These are phyloP conservation scores for Jacaranda copaia DNA, from an alignment of 257 asterid genomes.

Conservation along the genomic window DNA sequence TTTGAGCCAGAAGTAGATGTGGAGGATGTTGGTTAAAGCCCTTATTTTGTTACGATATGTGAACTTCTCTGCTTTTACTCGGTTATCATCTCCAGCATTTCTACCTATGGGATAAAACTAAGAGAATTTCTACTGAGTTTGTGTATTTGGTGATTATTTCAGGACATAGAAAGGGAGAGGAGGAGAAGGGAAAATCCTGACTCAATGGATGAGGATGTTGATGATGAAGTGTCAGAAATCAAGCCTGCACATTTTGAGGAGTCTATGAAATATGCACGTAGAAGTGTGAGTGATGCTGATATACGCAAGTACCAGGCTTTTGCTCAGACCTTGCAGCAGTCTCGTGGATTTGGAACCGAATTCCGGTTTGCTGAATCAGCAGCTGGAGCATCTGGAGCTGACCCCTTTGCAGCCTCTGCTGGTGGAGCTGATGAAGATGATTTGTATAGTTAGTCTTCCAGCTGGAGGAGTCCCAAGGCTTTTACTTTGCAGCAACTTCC, in stretches of 20 bases:
- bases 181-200: slow-evolving; percentile 57
- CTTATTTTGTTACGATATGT: neutral
- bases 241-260: slow-evolving; percentile 69
- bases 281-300: slow-evolving; percentile 71
- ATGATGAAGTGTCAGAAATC: slow-evolving; percentile 65
- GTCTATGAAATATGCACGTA: slow-evolving; percentile 69
- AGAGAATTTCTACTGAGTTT: neutral
- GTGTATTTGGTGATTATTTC: neutral
- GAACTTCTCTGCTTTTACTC: neutral
- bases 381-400: slow-evolving; percentile 42
- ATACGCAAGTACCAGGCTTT: slow-evolving; percentile 70
- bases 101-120: too few species aligned
- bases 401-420: slow-evolving; percentile 55
- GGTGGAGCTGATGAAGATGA: slow-evolving; percentile 64
- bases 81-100: neutral
- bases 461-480: neutral
- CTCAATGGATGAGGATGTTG: slow-evolving; percentile 62
- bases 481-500: neutral
- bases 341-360: slow-evolving; percentile 64
- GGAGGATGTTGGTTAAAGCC: neutral
- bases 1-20: too few species aligned
- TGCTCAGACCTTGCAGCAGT: slow-evolving; percentile 75
- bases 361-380: slow-evolving; percentile 59
- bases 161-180: slow-evolving; percentile 69
- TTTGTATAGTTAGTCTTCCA: slow-evolving; percentile 46